A percentile compares a stretch with the other conserved stretches of the same genome.
Evolutionary conservation across 1,139 yeast genomes (phyloP).

Genomic region (Geotrichum fermentans): DNA sequence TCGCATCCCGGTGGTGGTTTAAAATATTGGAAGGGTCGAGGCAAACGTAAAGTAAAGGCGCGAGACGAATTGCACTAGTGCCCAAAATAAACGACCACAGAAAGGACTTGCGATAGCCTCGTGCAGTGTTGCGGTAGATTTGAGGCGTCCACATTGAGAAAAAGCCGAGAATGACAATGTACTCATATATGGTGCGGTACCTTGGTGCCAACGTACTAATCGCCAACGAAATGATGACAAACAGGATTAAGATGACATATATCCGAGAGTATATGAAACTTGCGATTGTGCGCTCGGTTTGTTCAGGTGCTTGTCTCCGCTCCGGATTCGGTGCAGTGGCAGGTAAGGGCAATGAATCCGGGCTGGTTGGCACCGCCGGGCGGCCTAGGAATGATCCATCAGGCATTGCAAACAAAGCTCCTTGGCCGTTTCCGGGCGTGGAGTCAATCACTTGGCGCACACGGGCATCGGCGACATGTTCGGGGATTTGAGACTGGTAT

Average conservation of each 20-base stretch:
- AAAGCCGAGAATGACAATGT: conserved; percentile 45
- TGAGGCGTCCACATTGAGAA: conserved; percentile 90
- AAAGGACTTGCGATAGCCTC: conserved; percentile 58
- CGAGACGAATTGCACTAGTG: conserved; percentile 55
- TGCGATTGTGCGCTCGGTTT: conserved; percentile 56
- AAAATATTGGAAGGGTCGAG: conserved; percentile 43
- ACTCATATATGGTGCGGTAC: conserved; percentile 56
- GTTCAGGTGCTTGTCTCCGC: conserved; percentile 30
- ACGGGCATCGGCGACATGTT: conserved; percentile 54
- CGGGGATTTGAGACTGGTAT: conserved; percentile 68
- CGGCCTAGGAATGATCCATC: conserved; percentile 25
- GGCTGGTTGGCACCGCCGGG: neutral
- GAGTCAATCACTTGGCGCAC: conserved; percentile 28
- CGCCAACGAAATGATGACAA: conserved; percentile 54
- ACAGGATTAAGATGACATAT: conserved; percentile 53
- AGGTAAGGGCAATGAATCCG: conserved; percentile 6
- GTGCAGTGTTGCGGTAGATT: conserved; percentile 67
- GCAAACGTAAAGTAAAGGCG: conserved; percentile 63
- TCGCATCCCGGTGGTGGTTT: conserved; percentile 54
- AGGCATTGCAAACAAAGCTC: conserved; percentile 26
- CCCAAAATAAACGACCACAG: conserved; percentile 68
- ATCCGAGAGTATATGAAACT: conserved; percentile 62
- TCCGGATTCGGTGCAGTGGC: conserved; percentile 21
- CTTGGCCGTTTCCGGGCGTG: conserved; percentile 14
- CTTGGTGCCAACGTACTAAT: conserved; percentile 60